Evolutionary conservation across 495 filamentous ascomycete species (phyloP).

Genomic region (Massariosphaeria phaeospora): DNA sequence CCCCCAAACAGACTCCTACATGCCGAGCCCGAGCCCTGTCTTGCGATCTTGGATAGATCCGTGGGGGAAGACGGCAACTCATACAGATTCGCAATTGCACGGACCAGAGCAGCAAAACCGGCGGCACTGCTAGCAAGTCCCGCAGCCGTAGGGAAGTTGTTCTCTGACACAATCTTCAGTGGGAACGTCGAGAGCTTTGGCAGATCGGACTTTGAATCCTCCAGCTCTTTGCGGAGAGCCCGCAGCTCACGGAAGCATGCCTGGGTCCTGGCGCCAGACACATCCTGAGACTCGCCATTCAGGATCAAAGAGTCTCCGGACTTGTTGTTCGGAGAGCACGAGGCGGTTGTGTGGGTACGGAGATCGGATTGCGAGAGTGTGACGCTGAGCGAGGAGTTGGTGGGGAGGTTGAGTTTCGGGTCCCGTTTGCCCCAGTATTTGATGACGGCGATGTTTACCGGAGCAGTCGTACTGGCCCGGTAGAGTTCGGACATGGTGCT

Average conservation of each 20-base stretch:
- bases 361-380: constrained; percentile 92
- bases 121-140: constrained; percentile 89
- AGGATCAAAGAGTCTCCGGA: constrained; percentile 69
- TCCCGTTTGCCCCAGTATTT: constrained; percentile 99
- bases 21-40: constrained; percentile 92
- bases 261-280: constrained; percentile 80
- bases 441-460: constrained; percentile 98
- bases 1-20: constrained; percentile 89
- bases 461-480: constrained; percentile 89
- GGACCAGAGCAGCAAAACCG: constrained; percentile 89
- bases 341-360: constrained; percentile 91
- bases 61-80: constrained; percentile 68
- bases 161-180: constrained; percentile 80
- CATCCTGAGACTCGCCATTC: constrained; percentile 76
- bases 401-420: constrained; percentile 85
- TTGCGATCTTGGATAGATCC: constrained; percentile 79
- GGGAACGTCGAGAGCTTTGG: constrained; percentile 70
- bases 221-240: constrained; percentile 65
- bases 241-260: constrained; percentile 87
- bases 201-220: constrained; percentile 62
- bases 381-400: constrained; percentile 93
- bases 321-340: constrained; percentile 73
- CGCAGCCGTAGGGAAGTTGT: constrained; percentile 99
- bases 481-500: constrained; percentile 59
- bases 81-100: constrained; percentile 89